Percentiles rank a stretch among this genome's conserved stretches.
Conservation (phyloP, 768 basidiomycete genomes). For the Boletus sp. region DNA sequence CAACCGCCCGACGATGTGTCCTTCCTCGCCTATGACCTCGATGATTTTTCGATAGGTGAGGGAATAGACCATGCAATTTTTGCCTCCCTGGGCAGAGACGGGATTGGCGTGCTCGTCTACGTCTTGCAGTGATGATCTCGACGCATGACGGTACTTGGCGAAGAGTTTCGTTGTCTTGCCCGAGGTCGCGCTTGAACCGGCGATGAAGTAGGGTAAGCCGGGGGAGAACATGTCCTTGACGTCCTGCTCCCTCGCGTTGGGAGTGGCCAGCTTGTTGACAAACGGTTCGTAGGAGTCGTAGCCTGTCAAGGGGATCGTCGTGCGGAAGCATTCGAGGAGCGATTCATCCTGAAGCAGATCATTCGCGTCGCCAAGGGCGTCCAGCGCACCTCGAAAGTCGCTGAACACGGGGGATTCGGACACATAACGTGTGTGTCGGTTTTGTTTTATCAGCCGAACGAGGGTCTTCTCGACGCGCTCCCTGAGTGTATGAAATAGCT, state of each 20-base stretch:
- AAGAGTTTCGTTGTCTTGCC: slow-evolving; percentile 17
- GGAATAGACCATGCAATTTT: slow-evolving; percentile 22
- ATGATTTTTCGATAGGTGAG: slow-evolving; percentile 12
- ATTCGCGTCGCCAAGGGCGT: background rate
- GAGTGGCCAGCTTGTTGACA: slow-evolving; percentile 7
- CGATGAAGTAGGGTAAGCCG: slow-evolving; percentile 21
- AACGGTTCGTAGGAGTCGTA: slow-evolving; percentile 23
- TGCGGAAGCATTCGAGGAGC: slow-evolving; percentile 16
- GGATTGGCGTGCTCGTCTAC: slow-evolving; percentile 16
- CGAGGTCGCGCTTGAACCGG: slow-evolving; percentile 18
- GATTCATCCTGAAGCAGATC: background rate
- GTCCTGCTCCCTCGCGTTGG: slow-evolving; percentile 3
- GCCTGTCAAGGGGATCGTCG: slow-evolving; percentile 15
- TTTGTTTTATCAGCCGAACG: slow-evolving; percentile 7
- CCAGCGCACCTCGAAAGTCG: slow-evolving; percentile 12
- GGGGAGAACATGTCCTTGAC: slow-evolving; percentile 22
- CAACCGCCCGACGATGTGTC: background rate
- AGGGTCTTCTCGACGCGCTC: slow-evolving; percentile 7
- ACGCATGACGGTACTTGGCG: slow-evolving; percentile 14
- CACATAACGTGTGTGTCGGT: slow-evolving; percentile 14
- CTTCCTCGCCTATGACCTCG: slow-evolving; percentile 2
- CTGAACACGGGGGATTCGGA: slow-evolving; percentile 11
- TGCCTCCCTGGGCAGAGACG: slow-evolving; percentile 12
- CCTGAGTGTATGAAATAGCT: background rate
- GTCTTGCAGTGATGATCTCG: slow-evolving; percentile 5